A percentile compares a stretch with the other conserved stretches of the same genome.
phyloP scores from a whole-genome alignment of 768 basidiomycete genomes.

The Mycena rebaudengoi region DNA sequence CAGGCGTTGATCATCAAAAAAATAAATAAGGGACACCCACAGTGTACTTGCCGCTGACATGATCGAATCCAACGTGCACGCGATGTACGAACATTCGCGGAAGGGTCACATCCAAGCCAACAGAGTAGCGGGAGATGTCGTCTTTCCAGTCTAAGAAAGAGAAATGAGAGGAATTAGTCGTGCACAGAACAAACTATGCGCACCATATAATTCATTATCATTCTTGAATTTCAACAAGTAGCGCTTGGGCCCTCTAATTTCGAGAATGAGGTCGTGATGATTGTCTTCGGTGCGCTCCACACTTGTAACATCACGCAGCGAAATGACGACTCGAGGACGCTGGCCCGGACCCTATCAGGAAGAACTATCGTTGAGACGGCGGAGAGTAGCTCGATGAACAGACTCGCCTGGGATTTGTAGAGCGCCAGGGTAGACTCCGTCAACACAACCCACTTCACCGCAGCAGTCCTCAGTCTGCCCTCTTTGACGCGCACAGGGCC shows the following conservation, averaged over 20 bases:
- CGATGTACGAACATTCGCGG: too few species aligned
- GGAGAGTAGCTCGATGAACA: background rate
- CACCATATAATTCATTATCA: constrained; percentile 12
- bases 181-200: too few species aligned
- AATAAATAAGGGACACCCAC: too few species aligned
- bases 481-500: constrained; percentile 10
- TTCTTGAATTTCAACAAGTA: constrained; percentile 2
- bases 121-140: too few species aligned
- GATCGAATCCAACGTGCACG: too few species aligned
- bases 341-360: background rate
- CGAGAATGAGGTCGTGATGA: background rate
- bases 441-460: constrained; percentile 6
- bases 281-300: background rate
- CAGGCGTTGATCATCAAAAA: too few species aligned
- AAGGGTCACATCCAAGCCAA: too few species aligned
- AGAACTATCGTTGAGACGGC: background rate
- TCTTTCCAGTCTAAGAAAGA: too few species aligned
- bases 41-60: too few species aligned
- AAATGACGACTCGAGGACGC: background rate
- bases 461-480: background rate
- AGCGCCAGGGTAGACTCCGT: background rate
- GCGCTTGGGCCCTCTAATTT: background rate
- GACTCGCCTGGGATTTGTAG: background rate
- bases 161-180: too few species aligned
- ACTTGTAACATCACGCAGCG: background rate